Evolutionary conservation across 1,284 basidiomycete species (phyloP).

Genomic region (Sporisorium graminicola): DNA sequence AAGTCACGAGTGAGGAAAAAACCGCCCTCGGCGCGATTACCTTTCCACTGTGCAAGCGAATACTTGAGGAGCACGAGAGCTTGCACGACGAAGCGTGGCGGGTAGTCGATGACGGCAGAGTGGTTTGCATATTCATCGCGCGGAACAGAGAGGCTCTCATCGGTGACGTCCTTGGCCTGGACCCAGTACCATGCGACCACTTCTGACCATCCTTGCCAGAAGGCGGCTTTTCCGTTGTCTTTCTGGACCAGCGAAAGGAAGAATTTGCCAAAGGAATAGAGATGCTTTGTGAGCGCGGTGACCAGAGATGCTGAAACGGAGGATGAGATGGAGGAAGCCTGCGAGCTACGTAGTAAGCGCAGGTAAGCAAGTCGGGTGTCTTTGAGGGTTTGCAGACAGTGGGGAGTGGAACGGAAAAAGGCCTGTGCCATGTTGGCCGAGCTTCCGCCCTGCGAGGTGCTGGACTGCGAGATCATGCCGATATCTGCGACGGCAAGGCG

Average conservation of each 20-base stretch:
- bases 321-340: conserved; percentile 21
- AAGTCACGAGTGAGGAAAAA: conserved; percentile 56
- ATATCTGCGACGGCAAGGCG: conserved; percentile 62
- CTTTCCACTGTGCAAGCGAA: conserved; percentile 62
- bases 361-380: conserved; percentile 50
- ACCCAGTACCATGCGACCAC: conserved; percentile 67
- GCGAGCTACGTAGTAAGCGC: conserved; percentile 36
- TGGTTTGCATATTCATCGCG: conserved; percentile 48
- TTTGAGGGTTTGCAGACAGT: conserved; percentile 51
- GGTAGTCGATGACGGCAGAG: conserved; percentile 53
- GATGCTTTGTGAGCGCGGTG: conserved; percentile 63
- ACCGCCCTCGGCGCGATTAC: conserved; percentile 37
- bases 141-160: conserved; percentile 47
- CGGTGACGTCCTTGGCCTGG: conserved; percentile 43
- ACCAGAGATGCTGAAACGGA: conserved; percentile 23
- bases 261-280: conserved; percentile 64
- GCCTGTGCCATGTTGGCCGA: conserved; percentile 59
- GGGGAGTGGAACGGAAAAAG: conserved; percentile 64
- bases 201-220: conserved; percentile 66
- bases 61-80: conserved; percentile 60
- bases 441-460: conserved; percentile 34
- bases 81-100: conserved; percentile 64
- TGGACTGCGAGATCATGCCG: conserved; percentile 56
- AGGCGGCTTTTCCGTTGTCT: conserved; percentile 61
- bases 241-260: conserved; percentile 61